Evolutionary conservation across 768 basidiomycete genomes (phyloP), one percentile per base, ranked within the genome.

Genomic region (Kwoniella heveanensis): DNA sequence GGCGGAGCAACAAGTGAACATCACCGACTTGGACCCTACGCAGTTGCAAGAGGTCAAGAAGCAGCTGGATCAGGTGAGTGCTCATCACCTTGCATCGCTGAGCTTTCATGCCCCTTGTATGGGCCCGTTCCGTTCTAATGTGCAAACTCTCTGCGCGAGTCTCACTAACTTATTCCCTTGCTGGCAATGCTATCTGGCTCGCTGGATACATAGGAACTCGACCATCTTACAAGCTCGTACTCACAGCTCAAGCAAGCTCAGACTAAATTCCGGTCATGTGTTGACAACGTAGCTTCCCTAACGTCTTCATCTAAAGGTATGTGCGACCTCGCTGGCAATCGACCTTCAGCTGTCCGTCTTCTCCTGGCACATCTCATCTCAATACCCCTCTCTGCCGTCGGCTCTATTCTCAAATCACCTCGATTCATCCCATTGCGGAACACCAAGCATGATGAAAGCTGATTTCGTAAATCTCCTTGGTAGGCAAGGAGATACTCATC

Each of bases 241-340:
- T 86, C 88, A 12, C 92, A 96, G 71, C 86, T 98, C 25, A 95
- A 92, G 78, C 88, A 89, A 69, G 95, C 93, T 0, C 92, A 97
- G 77, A 85, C 88, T 1, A 96, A 95, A 80, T 97, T 98, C 84
- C 88, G 86, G 67, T 83, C 87, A 7, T 95, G 95, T 73, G 85
- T 92, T 24, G 88, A 90, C 58, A 91, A 89, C 67, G 87, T 92
- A 0, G 82, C 81, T 15, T 87, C 93, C 72, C 81, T 96, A 1
- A 90, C 87, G 65, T 85, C 86, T 0, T 82, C 85, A 57, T 92
- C 91, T 77, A 74, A 79, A 53, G 77, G 80, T 81, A 24, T 10
- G 76, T 67, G 30, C 5, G n/a, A 15, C 49, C 29, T 22, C 21
- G 54, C 65, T 19, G 24, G 32, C 22, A 5, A 8, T 6, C 10